A percentile compares a stretch with the other conserved stretches of the same genome.
Conservation (phyloP, 768 basidiomycete genomes). For the Rhizopogon vulgaris region DNA sequence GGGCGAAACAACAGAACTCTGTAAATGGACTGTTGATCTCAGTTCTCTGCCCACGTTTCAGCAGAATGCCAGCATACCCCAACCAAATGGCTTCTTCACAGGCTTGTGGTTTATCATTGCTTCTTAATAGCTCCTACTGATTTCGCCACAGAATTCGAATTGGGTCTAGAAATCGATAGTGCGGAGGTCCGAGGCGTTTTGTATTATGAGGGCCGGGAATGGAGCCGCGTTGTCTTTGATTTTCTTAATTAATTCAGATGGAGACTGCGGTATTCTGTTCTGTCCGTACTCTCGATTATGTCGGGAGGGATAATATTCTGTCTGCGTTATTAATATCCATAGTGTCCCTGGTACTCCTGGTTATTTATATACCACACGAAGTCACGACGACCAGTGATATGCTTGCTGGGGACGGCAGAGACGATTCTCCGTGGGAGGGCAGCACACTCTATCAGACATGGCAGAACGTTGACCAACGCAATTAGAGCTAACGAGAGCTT, state of each 20-base stretch:
- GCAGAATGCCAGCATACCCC: slow-evolving; percentile 54
- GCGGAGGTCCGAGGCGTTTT: slow-evolving; percentile 82
- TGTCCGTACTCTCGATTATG: no score
- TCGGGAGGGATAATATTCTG: no score
- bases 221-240: slow-evolving; percentile 69
- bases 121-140: background rate
- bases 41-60: slow-evolving; percentile 73
- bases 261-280: background rate
- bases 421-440: slow-evolving; percentile 4
- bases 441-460: background rate
- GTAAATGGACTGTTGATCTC: slow-evolving; percentile 86
- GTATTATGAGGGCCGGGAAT: slow-evolving; percentile 69
- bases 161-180: slow-evolving; percentile 79
- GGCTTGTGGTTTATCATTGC: slow-evolving; percentile 36
- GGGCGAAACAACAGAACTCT: slow-evolving; percentile 68
- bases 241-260: slow-evolving; percentile 31
- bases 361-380: background rate
- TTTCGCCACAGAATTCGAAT: slow-evolving; percentile 60
- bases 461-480: background rate
- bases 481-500: background rate
- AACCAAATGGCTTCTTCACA: slow-evolving; percentile 68
- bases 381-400: slow-evolving; percentile 2
- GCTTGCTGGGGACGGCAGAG: background rate
- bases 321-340: background rate
- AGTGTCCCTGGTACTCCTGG: background rate